A percentile compares a stretch with the other conserved stretches of the same genome.
Evolutionary conservation across 2,329 filamentous ascomycete species (phyloP).

Genomic region (Arachnomyces sp.): DNA sequence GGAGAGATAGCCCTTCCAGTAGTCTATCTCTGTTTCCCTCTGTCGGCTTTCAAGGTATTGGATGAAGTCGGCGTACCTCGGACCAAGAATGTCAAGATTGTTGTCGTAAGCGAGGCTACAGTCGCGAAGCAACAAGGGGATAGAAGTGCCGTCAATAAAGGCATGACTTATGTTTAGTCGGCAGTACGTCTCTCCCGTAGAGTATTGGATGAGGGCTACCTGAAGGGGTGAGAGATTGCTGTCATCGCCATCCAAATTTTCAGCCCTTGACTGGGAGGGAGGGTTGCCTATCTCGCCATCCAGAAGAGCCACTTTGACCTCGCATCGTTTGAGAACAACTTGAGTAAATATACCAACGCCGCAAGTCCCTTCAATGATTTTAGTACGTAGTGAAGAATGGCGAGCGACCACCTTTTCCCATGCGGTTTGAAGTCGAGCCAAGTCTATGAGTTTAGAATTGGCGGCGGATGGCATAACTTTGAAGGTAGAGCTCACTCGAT

Average conservation of each 20-base stretch:
- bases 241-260: no score
- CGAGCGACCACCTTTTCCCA: conserved; percentile 27
- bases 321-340: conserved; percentile 23
- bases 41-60: conserved; percentile 8
- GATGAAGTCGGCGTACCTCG: conserved; percentile 14
- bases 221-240: conserved; percentile 24
- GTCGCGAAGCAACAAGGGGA: conserved; percentile 36
- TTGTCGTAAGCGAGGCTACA: conserved; percentile 29
- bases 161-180: conserved; percentile 39
- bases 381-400: conserved; percentile 27
- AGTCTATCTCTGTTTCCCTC: conserved; percentile 11
- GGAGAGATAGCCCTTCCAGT: conserved; percentile 20
- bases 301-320: background rate
- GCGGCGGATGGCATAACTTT: conserved; percentile 18
- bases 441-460: conserved; percentile 21
- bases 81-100: conserved; percentile 6
- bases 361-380: conserved; percentile 28
- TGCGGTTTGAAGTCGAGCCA: conserved; percentile 15
- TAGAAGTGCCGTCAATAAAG: conserved; percentile 39
- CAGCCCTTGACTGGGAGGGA: no score
- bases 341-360: conserved; percentile 31
- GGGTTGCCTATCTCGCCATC: no score
- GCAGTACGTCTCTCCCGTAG: conserved; percentile 22
- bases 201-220: conserved; percentile 26
- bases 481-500: conserved; percentile 31